A percentile compares a stretch with the other conserved stretches of the same genome.
phyloP scores from a whole-genome alignment of 148 eudicot species.

The Cornus suecica region DNA sequence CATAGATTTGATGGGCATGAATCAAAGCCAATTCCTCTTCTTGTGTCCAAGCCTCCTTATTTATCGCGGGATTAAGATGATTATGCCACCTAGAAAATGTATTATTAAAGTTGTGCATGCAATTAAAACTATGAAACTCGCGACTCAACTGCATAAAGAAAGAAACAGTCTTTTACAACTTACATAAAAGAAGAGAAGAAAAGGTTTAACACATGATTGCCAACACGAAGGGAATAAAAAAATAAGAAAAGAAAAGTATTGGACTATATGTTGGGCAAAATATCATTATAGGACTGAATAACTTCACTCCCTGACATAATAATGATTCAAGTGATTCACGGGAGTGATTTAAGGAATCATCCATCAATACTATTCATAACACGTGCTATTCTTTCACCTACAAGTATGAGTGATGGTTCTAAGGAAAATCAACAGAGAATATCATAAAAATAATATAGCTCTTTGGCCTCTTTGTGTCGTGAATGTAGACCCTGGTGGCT shows the following conservation, averaged over 20 bases:
- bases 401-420: no score
- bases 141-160: not conserved
- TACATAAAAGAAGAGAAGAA: not conserved
- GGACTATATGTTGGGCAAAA: no score
- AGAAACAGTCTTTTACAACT: not conserved
- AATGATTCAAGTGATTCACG: no score
- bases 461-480: no score
- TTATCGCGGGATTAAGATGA: conserved; percentile 93
- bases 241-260: not conserved
- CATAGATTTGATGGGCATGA: conserved; percentile 81
- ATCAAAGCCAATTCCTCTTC: conserved; percentile 86
- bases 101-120: conserved; percentile 5
- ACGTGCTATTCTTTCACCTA: no score
- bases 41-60: conserved; percentile 96
- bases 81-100: conserved; percentile 79
- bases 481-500: no score
- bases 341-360: no score
- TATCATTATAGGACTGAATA: no score
- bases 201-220: not conserved
- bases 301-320: no score
- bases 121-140: conserved; percentile 2
- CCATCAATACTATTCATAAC: no score
- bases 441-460: no score
- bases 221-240: not conserved
- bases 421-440: no score